Conservation (phyloP, 129 eudicot genomes). For the Smallanthus sonchifolius region DNA sequence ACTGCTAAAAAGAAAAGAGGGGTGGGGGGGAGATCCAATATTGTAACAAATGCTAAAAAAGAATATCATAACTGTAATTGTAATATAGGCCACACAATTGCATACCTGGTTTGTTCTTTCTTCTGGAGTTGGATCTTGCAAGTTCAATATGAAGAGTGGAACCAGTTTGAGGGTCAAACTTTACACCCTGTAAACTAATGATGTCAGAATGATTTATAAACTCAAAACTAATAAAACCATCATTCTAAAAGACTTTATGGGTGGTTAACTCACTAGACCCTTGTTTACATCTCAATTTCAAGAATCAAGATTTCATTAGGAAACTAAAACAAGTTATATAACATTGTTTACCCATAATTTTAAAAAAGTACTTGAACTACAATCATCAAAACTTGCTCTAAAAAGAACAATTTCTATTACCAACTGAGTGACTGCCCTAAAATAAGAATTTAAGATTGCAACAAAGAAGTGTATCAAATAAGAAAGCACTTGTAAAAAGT, state of each 20-base stretch:
- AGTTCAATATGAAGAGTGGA: conserved; percentile 80
- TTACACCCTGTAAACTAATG: conserved; percentile 62
- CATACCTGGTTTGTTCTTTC: conserved; percentile 67
- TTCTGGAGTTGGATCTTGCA: conserved; percentile 91
- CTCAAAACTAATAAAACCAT: background rate
- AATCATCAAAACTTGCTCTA: conserved; percentile 6
- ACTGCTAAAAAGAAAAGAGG: background rate
- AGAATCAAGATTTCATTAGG: background rate
- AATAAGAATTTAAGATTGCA: background rate
- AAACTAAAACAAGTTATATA: background rate
- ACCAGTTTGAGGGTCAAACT: conserved; percentile 93
- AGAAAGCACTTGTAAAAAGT: background rate
- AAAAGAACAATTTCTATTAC: background rate
- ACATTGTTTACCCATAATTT: background rate
- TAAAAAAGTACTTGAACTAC: background rate
- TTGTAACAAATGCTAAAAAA: background rate
- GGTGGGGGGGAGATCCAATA: background rate
- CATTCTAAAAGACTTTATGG: background rate
- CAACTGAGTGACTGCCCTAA: background rate
- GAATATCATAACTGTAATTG: background rate
- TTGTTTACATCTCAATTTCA: background rate
- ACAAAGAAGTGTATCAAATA: background rate
- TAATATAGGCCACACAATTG: background rate
- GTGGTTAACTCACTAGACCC: background rate
- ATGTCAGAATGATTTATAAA: background rate